phyloP scores from a whole-genome alignment of 2,329 filamentous ascomycete species.

The Aspergillus luchuensis region DNA sequence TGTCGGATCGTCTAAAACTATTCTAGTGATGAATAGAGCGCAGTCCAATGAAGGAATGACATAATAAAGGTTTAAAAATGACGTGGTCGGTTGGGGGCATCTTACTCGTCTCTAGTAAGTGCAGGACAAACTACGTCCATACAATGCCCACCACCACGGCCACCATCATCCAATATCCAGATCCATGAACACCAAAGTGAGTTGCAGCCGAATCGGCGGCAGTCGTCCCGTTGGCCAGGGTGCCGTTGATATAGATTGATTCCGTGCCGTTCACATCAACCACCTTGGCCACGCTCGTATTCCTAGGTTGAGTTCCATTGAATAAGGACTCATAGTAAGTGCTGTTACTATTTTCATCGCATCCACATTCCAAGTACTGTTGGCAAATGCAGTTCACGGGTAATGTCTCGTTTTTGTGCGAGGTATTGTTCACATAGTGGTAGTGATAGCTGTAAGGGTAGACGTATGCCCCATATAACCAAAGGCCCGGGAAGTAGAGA shows the following conservation, averaged over 20 bases:
- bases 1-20: too few species aligned
- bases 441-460: constrained; percentile 55
- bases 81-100: too few species aligned
- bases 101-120: neutral
- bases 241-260: constrained; percentile 52
- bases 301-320: constrained; percentile 43
- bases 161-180: constrained; percentile 48
- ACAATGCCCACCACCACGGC: constrained; percentile 31
- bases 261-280: constrained; percentile 46
- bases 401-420: constrained; percentile 50
- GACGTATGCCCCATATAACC: constrained; percentile 58
- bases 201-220: constrained; percentile 33
- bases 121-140: neutral
- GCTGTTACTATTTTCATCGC: constrained; percentile 53
- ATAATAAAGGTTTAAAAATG: too few species aligned
- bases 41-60: too few species aligned
- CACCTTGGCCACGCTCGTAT: constrained; percentile 42
- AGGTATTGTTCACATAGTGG: constrained; percentile 50
- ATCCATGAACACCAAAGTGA: constrained; percentile 11
- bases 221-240: constrained; percentile 49
- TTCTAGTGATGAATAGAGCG: too few species aligned
- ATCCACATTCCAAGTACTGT: constrained; percentile 58
- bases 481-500: constrained; percentile 54
- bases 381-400: constrained; percentile 61
- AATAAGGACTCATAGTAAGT: constrained; percentile 48